Evolutionary conservation across 768 basidiomycete species (phyloP).

Genomic region (Termitomyces sp.): DNA sequence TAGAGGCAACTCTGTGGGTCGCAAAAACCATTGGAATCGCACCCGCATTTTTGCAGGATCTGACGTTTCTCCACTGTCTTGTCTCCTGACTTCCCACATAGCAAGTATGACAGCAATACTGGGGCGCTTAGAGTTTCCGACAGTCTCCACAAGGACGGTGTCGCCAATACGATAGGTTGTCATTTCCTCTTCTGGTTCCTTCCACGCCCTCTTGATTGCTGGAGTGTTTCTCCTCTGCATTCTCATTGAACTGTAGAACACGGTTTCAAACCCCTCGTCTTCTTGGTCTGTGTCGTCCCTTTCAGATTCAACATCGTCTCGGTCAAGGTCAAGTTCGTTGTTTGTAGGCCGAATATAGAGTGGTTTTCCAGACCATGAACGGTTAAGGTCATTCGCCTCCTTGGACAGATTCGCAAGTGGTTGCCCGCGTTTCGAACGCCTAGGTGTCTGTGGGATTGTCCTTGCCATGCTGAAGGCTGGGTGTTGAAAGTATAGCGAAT

Average conservation of each 20-base stretch:
- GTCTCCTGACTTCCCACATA: slow-evolving; percentile 56
- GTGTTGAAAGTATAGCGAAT: no score
- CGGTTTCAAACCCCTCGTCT: slow-evolving; percentile 23
- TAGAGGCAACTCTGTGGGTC: slow-evolving; percentile 58
- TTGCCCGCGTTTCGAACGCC: slow-evolving; percentile 29
- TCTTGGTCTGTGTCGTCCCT: slow-evolving; percentile 6
- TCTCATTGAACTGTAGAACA: slow-evolving; percentile 31
- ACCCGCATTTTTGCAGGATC: slow-evolving; percentile 45
- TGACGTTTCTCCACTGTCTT: slow-evolving; percentile 21
- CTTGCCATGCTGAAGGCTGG: no score
- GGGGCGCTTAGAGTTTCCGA: slow-evolving; percentile 41
- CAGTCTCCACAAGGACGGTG: slow-evolving; percentile 57
- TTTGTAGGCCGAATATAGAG: slow-evolving; percentile 22
- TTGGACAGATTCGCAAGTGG: slow-evolving; percentile 25
- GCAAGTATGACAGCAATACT: slow-evolving; percentile 70
- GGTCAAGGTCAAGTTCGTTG: slow-evolving; percentile 18
- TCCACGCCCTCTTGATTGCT: slow-evolving; percentile 13
- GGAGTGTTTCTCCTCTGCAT: slow-evolving; percentile 27
- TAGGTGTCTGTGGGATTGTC: slow-evolving; percentile 21
- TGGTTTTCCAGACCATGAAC: slow-evolving; percentile 24
- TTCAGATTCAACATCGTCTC: slow-evolving; percentile 14
- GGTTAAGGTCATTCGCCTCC: slow-evolving; percentile 12
- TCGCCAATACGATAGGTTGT: slow-evolving; percentile 54
- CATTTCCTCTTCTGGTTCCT: slow-evolving; percentile 11
- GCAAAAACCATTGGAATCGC: slow-evolving; percentile 74